phyloP scores from a whole-genome alignment of 805 yeast species.

The Schwanniomyces occidentalis region DNA sequence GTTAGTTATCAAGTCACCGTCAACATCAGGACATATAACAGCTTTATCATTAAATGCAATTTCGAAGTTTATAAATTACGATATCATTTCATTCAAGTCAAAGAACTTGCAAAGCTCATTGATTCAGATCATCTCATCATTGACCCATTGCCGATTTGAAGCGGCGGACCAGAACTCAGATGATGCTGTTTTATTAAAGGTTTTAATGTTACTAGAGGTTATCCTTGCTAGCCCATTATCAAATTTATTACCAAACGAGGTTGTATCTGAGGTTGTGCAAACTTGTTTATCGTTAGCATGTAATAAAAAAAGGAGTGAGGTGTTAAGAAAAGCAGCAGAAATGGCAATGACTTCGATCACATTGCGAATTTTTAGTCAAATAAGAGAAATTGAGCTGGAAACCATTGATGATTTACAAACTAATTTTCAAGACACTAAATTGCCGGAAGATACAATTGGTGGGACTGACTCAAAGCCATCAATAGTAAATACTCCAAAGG shows the following conservation, averaged over 20 bases:
- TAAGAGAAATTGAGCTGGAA: slow-evolving; percentile 55
- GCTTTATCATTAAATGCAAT: slow-evolving; percentile 76
- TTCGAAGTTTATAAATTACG: slow-evolving; percentile 69
- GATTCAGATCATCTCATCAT: slow-evolving; percentile 66
- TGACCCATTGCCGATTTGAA: slow-evolving; percentile 94
- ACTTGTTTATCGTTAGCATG: slow-evolving; percentile 91
- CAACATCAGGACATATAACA: slow-evolving; percentile 85
- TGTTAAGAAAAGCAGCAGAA: slow-evolving; percentile 86
- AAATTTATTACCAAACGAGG: slow-evolving; percentile 70
- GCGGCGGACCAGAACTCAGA: slow-evolving; percentile 91
- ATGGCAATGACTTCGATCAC: slow-evolving; percentile 73
- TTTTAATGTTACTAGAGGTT: slow-evolving; percentile 67
- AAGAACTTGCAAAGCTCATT: slow-evolving; percentile 57
- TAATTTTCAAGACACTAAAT: slow-evolving; percentile 45
- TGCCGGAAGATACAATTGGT: slow-evolving; percentile 63
- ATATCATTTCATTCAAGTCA: slow-evolving; percentile 58
- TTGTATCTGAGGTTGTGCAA: slow-evolving; percentile 84
- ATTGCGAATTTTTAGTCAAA: slow-evolving; percentile 60
- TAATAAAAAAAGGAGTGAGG: slow-evolving; percentile 88
- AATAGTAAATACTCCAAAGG: not conserved
- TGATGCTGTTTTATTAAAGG: slow-evolving; percentile 85
- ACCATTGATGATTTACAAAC: slow-evolving; percentile 45
- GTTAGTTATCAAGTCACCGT: slow-evolving; percentile 76
- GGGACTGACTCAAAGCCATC: slow-evolving; percentile 31
- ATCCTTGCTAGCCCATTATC: slow-evolving; percentile 68